Evolutionary conservation across 2,329 filamentous ascomycete species (phyloP), one percentile per base, ranked within the genome.

Genomic region (Beauveria brongniartii): DNA sequence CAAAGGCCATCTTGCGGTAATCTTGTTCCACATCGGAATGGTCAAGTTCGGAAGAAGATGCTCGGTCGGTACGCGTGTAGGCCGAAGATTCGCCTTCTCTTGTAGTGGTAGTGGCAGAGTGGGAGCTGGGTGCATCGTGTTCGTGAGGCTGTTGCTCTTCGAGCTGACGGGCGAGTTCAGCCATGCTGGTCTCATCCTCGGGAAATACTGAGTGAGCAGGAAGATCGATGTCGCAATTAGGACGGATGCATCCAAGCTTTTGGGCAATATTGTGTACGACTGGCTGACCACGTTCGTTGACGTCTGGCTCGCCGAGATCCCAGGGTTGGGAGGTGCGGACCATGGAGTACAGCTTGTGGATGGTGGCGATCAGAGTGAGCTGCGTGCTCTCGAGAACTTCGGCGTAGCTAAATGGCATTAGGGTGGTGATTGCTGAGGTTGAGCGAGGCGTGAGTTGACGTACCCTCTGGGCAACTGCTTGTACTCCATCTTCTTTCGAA

Each of bases 401-500:
- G 58, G 83, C 84, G 66, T 87, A 86, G 60, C 82, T 85, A 14
- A 2, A 26, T 24, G 12, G 3, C 6, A 20, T 52, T 24, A 60
- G 40, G 50, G 62, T 20, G 30, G 24, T 34, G 6, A 16, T 20
- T 5, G 6, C n/a, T 37, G n/a, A 44, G 20, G 9, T 14, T 14
- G 8, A 24, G 34, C 4, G 9, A 28, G 18, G 54, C 22, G 44
- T 40, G 30, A 41, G 16, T 44, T 18, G 18, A 69, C 80, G 62
- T 78, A 86, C 79, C 84, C 84, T 75, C 81, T 74, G 12, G 84
- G 84, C 52, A 87, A 70, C 72, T 87, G 83, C 75, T 87, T 87
- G 70, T 84, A 87, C 67, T 87, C 84, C n/a, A 83, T 83, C 81
- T 87, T 87, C 69, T 86, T 87, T 64, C 84, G 76, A 16, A 82